Evolutionary conservation across 2,329 filamentous ascomycete genomes (phyloP).

Genomic region (Knoxdaviesia proteae): DNA sequence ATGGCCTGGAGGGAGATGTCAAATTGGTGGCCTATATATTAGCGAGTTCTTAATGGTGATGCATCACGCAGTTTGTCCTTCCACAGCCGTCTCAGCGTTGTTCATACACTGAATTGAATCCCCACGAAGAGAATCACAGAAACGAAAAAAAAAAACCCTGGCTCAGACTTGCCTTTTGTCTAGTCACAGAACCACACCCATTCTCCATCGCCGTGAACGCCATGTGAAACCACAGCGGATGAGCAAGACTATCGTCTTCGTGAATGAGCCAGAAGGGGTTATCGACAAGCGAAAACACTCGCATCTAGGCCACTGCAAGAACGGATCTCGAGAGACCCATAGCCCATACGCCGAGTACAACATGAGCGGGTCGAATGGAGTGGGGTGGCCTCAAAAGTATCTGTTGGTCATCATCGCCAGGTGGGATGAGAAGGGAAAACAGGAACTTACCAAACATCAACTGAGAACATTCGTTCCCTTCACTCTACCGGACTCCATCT

Average conservation of each 20-base stretch:
- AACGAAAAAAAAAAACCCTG: conserved; percentile 5
- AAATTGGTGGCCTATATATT: no score
- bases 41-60: no score
- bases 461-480: conserved; percentile 34
- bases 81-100: no score
- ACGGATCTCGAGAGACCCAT: neutral
- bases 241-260: no score
- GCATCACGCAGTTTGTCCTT: no score
- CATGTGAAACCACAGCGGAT: no score
- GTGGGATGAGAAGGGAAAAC: neutral
- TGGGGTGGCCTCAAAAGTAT: conserved; percentile 46
- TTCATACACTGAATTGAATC: no score
- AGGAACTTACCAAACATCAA: neutral
- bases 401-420: conserved; percentile 48
- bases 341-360: no score
- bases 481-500: conserved; percentile 51
- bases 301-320: neutral
- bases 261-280: conserved; percentile 2
- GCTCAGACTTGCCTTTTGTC: conserved; percentile 47
- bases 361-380: no score
- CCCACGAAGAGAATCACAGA: no score
- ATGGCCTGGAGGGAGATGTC: no score
- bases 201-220: conserved; percentile 1
- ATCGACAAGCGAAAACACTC: conserved; percentile 3
- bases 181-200: conserved; percentile 22